These are phyloP conservation scores for Gossypium bickii DNA, from an alignment of 345 rosid genomes.

Conservation along the genomic window DNA sequence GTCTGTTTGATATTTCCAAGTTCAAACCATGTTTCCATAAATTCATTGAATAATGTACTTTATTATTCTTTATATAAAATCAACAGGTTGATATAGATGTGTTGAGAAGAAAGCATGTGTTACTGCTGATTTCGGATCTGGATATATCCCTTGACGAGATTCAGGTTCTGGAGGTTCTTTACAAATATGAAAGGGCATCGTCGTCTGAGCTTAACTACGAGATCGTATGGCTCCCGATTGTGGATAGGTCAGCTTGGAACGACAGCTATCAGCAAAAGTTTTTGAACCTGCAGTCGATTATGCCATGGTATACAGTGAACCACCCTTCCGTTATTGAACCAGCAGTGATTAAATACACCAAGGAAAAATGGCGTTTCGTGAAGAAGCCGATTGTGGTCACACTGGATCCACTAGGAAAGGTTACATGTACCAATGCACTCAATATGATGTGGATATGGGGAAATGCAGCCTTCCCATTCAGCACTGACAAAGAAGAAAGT, in stretches of 20 bases:
- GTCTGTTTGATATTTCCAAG: conserved; percentile 22
- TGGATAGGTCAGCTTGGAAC: conserved; percentile 31
- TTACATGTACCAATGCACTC: conserved; percentile 63
- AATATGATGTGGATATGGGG: conserved; percentile 93
- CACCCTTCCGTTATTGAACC: conserved; percentile 52
- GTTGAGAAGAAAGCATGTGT: conserved; percentile 63
- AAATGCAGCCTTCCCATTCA: conserved; percentile 64
- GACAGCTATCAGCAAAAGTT: conserved; percentile 23
- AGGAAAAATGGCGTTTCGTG: conserved; percentile 63
- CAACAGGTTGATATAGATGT: conserved; percentile 61
- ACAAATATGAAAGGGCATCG: conserved; percentile 16
- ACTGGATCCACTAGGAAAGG: conserved; percentile 74
- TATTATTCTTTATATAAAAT: conserved; percentile 1
- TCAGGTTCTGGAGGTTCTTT: conserved; percentile 17
- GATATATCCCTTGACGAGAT: conserved; percentile 38
- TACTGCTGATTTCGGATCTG: conserved; percentile 57
- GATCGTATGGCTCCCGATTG: conserved; percentile 48
- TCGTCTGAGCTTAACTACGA: conserved; percentile 17
- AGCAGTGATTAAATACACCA: conserved; percentile 48
- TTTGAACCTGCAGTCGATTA: conserved; percentile 31
- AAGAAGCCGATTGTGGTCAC: conserved; percentile 67
- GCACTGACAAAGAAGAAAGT: conserved; percentile 44
- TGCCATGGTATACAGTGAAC: conserved; percentile 70
- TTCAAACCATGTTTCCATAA: background rate
- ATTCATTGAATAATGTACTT: background rate